These are phyloP conservation scores for Lactarius trivialis DNA, from an alignment of 768 basidiomycete genomes.

Conservation along the genomic window DNA sequence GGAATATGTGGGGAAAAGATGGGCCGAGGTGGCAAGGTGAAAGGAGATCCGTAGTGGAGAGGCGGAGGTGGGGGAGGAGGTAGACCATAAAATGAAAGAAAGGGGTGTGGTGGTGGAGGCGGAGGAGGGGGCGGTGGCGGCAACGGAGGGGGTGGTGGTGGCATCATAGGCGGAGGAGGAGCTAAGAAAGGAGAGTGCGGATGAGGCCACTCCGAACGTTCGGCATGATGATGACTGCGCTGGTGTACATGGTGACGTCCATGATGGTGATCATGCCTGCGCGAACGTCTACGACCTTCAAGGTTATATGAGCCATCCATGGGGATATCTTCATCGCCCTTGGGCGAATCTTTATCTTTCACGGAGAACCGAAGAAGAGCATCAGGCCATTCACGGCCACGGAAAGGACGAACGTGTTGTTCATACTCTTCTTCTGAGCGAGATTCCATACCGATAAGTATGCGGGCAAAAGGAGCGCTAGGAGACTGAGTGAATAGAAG, in stretches of 20 bases:
- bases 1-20: neutral
- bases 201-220: slow-evolving; percentile 11
- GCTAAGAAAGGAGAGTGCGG: slow-evolving; percentile 14
- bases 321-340: neutral
- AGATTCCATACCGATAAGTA: slow-evolving; percentile 57
- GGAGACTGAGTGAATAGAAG: slow-evolving; percentile 61
- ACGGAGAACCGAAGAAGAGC: slow-evolving; percentile 59
- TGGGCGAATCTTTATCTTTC: slow-evolving; percentile 44
- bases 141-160: slow-evolving; percentile 22
- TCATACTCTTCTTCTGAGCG: slow-evolving; percentile 54
- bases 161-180: neutral
- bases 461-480: slow-evolving; percentile 44
- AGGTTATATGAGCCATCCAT: neutral
- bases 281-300: neutral
- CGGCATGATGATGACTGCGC: neutral
- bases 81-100: slow-evolving; percentile 13
- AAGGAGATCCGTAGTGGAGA: neutral
- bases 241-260: slow-evolving; percentile 10
- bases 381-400: slow-evolving; percentile 46
- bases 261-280: slow-evolving; percentile 10
- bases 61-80: slow-evolving; percentile 14
- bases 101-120: slow-evolving; percentile 24
- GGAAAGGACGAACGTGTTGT: slow-evolving; percentile 43
- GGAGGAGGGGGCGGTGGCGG: slow-evolving; percentile 12
- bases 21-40: neutral